phyloP scores from a whole-genome alignment of 1,284 basidiomycete genomes.

The Peniophora sp. region DNA sequence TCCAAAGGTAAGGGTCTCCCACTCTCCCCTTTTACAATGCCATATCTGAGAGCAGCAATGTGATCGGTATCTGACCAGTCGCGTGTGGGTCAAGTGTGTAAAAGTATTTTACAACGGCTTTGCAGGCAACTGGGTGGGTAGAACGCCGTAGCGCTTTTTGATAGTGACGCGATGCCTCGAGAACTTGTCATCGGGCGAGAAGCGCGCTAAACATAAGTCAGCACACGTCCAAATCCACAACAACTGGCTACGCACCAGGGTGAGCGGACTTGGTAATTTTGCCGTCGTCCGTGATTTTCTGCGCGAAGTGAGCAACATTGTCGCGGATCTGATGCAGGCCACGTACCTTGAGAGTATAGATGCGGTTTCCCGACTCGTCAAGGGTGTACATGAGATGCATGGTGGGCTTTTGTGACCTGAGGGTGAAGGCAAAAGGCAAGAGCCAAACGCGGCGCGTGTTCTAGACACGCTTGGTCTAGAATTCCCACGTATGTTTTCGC shows the following conservation, averaged over 20 bases:
- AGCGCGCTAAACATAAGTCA: conserved; percentile 59
- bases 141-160: conserved; percentile 83
- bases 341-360: conserved; percentile 85
- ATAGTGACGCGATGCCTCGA: conserved; percentile 92
- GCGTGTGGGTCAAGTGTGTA: background rate
- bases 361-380: conserved; percentile 70
- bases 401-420: conserved; percentile 15
- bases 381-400: conserved; percentile 96
- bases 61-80: no score
- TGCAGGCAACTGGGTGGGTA: conserved; percentile 83
- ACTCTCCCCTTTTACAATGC: no score
- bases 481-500: no score
- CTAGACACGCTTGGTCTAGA: no score
- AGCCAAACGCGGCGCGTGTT: no score
- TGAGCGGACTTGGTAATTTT: conserved; percentile 90
- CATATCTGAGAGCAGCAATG: no score
- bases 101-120: conserved; percentile 67
- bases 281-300: conserved; percentile 81
- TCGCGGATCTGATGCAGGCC: background rate
- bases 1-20: no score
- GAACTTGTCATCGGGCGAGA: conserved; percentile 98
- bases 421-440: no score
- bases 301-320: conserved; percentile 6
- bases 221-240: background rate
- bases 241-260: conserved; percentile 56